Conservation (phyloP, 2,329 filamentous ascomycete species). For the Diaporthe sp. region DNA sequence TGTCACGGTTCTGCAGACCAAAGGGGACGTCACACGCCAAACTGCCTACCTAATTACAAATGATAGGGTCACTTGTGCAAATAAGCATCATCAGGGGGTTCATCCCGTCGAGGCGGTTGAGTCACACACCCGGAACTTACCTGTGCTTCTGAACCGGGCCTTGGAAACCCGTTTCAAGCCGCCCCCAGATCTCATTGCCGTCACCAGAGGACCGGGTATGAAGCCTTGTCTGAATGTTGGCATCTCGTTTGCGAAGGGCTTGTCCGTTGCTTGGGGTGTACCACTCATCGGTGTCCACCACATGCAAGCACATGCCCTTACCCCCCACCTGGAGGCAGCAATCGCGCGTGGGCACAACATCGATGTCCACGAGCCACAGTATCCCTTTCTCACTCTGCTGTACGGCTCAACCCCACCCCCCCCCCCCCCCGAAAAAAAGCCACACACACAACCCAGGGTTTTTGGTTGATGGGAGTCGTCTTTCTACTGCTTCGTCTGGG, state of each 20-base stretch:
- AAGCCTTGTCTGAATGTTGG: slow-evolving; percentile 82
- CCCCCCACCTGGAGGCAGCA: slow-evolving; percentile 81
- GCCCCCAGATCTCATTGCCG: slow-evolving; percentile 88
- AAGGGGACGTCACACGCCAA: slow-evolving; percentile 55
- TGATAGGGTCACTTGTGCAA: slow-evolving; percentile 83
- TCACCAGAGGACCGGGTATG: slow-evolving; percentile 94
- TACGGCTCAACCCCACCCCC: background rate
- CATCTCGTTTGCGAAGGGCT: slow-evolving; percentile 86
- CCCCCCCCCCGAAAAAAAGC: background rate
- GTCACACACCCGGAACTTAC: slow-evolving; percentile 81
- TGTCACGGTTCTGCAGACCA: slow-evolving; percentile 81
- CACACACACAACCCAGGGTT: too few species aligned
- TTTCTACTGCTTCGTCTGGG: background rate
- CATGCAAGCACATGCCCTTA: slow-evolving; percentile 97
- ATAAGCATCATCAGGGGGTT: slow-evolving; percentile 81
- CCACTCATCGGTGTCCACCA: slow-evolving; percentile 92
- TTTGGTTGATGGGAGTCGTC: background rate
- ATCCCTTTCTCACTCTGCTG: slow-evolving; percentile 90
- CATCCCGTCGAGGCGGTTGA: slow-evolving; percentile 82
- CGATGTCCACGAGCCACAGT: slow-evolving; percentile 55
- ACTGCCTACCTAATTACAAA: slow-evolving; percentile 76
- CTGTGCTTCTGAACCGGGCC: slow-evolving; percentile 76
- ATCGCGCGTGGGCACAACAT: slow-evolving; percentile 42
- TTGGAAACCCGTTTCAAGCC: slow-evolving; percentile 52
- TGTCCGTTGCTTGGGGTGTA: slow-evolving; percentile 85